Evolutionary conservation across 139 green algal genomes (phyloP).

Genomic region (Chlorella sp.): DNA sequence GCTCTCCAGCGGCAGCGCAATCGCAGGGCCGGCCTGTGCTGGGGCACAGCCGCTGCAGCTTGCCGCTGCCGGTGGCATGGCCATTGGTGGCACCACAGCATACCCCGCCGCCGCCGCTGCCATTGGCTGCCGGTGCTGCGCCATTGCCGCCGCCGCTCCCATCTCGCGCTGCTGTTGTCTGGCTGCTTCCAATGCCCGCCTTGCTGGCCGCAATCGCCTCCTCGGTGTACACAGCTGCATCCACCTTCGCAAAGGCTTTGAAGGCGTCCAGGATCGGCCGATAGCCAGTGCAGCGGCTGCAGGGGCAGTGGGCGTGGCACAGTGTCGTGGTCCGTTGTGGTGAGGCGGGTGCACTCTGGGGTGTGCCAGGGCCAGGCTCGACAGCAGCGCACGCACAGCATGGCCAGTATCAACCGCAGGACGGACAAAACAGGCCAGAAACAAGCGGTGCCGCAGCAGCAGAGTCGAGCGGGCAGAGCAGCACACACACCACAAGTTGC

Average conservation of each 20-base stretch:
- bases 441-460: too few species aligned
- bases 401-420: too few species aligned
- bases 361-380: too few species aligned
- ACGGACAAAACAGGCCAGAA: too few species aligned
- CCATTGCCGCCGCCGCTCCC: neutral
- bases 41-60: slow-evolving; percentile 72
- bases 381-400: too few species aligned
- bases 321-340: too few species aligned
- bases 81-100: slow-evolving; percentile 1
- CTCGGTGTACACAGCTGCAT: slow-evolving; percentile 74
- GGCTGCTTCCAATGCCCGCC: slow-evolving; percentile 16
- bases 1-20: slow-evolving; percentile 53
- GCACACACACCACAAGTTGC: slow-evolving; percentile 66
- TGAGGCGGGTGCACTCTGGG: neutral
- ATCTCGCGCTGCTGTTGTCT: neutral
- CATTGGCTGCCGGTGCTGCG: too few species aligned
- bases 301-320: neutral
- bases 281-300: slow-evolving; percentile 94
- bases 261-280: slow-evolving; percentile 98
- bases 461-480: neutral
- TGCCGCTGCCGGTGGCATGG: slow-evolving; percentile 25
- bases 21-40: slow-evolving; percentile 83
- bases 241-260: slow-evolving; percentile 85
- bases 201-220: slow-evolving; percentile 81
- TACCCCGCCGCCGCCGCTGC: neutral